Evolutionary conservation across 768 basidiomycete species (phyloP).

Genomic region (Cubamyces sp.): DNA sequence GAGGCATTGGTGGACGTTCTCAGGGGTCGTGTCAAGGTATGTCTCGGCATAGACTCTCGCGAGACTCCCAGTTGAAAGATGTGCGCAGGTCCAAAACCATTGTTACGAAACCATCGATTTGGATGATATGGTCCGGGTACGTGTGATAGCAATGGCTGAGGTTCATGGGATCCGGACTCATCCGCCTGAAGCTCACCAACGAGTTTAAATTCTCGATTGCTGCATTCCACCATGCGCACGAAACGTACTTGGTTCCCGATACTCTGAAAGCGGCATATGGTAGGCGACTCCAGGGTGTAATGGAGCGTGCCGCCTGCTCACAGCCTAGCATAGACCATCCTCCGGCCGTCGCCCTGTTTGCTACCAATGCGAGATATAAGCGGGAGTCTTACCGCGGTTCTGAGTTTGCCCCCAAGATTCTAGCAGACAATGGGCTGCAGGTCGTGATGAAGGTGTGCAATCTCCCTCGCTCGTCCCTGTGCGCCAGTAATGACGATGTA

Average conservation of each 20-base stretch:
- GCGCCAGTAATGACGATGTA: background rate
- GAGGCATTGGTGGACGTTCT: conserved; percentile 79
- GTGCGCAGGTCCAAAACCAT: conserved; percentile 53
- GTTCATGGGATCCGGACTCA: background rate
- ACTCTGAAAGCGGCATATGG: conserved; percentile 72
- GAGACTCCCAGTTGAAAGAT: too few species aligned
- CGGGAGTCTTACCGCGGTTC: conserved; percentile 66
- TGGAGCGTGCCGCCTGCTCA: background rate
- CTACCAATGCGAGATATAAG: conserved; percentile 74
- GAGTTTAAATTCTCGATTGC: conserved; percentile 87
- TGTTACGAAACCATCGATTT: conserved; percentile 72
- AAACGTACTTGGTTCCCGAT: conserved; percentile 87
- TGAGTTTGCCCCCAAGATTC: conserved; percentile 64
- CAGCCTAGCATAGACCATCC: conserved; percentile 42
- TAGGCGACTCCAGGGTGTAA: background rate
- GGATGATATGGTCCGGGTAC: conserved; percentile 45
- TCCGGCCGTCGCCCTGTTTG: conserved; percentile 81
- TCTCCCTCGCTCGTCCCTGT: background rate
- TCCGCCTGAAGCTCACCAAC: conserved; percentile 66
- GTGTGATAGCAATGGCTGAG: background rate
- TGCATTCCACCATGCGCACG: conserved; percentile 87
- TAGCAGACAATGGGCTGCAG: conserved; percentile 57
- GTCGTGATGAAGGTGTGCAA: conserved; percentile 61
- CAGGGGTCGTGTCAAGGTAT: conserved; percentile 75
- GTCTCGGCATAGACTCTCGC: background rate